phyloP scores from a whole-genome alignment of 371 early-diverging fungal species.

The Furculomyces boomerangus region DNA sequence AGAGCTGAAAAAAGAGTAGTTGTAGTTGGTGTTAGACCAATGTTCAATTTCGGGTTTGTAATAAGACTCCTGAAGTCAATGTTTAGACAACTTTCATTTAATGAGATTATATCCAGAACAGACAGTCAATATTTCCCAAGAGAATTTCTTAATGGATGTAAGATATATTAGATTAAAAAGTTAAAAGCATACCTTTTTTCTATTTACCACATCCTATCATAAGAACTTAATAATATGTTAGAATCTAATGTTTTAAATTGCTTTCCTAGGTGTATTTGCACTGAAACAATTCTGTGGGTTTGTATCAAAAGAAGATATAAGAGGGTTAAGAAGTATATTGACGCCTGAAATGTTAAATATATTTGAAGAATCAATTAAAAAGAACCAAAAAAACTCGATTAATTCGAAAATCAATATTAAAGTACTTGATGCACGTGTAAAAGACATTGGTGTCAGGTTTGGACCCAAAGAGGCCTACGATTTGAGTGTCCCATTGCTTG shows the following conservation, averaged over 20 bases:
- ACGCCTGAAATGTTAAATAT: background rate
- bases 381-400: background rate
- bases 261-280: background rate
- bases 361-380: background rate
- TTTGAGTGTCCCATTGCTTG: background rate
- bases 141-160: slow-evolving; percentile 1
- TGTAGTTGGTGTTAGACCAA: too few species aligned
- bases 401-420: background rate
- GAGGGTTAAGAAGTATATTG: background rate
- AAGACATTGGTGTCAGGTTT: background rate
- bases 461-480: background rate
- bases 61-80: background rate
- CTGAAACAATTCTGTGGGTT: background rate
- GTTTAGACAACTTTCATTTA: background rate
- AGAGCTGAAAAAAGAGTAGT: too few species aligned
- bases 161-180: background rate
- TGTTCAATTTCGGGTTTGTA: background rate
- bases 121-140: background rate
- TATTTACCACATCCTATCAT: background rate
- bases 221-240: background rate
- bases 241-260: background rate
- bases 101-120: background rate
- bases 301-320: background rate
- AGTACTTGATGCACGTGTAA: background rate
- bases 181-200: background rate